phyloP scores from a whole-genome alignment of 495 filamentous ascomycete genomes.

The Podospora sp. region DNA sequence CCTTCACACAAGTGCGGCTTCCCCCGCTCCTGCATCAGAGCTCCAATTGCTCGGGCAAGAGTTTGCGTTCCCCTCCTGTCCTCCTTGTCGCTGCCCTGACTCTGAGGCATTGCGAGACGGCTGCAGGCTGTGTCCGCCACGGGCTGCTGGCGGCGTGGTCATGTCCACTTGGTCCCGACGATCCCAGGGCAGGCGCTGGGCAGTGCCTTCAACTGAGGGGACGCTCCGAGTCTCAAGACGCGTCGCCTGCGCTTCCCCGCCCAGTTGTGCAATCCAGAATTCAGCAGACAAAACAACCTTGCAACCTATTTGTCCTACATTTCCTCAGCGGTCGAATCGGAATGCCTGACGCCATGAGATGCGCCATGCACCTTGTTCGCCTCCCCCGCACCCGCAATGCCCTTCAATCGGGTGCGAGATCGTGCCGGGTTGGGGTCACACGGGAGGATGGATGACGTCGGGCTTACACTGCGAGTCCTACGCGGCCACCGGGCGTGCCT shows the following conservation, averaged over 20 bases:
- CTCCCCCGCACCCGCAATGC: slow-evolving; percentile 18
- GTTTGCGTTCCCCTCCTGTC: too few relatives aligned
- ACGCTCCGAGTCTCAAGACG: background rate
- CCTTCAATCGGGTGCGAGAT: slow-evolving; percentile 21
- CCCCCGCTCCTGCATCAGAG: background rate
- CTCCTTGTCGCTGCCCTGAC: too few relatives aligned
- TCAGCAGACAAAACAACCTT: background rate
- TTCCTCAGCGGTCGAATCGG: slow-evolving; percentile 19
- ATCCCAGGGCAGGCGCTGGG: background rate
- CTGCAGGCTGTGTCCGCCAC: too few relatives aligned
- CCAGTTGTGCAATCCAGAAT: background rate
- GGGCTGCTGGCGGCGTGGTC: too few relatives aligned
- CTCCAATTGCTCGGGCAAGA: background rate
- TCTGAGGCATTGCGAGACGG: too few relatives aligned
- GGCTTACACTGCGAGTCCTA: slow-evolving; percentile 26
- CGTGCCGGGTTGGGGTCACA: slow-evolving; percentile 13
- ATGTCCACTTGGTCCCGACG: background rate
- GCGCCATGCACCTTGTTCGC: slow-evolving; percentile 17
- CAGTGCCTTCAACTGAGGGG: too few relatives aligned
- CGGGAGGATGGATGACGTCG: slow-evolving; percentile 35
- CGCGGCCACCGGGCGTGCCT: slow-evolving; percentile 7
- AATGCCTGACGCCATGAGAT: slow-evolving; percentile 9
- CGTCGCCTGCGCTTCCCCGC: background rate
- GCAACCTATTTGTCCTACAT: slow-evolving; percentile 2
- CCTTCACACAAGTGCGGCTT: too few relatives aligned